phyloP scores from a whole-genome alignment of 2,329 filamentous ascomycete genomes.

The Ilyonectria mors-panacis region DNA sequence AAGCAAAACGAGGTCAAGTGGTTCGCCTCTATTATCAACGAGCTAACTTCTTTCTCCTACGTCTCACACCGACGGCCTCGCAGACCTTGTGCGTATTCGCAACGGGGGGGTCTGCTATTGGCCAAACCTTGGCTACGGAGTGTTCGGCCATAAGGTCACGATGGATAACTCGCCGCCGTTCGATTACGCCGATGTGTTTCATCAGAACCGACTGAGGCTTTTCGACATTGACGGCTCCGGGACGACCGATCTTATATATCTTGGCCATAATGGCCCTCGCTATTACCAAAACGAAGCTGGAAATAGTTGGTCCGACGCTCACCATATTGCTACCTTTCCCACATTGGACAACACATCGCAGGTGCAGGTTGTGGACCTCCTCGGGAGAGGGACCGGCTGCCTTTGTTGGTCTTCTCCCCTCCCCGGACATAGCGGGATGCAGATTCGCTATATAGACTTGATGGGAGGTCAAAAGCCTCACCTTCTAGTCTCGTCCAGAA shows the following conservation, averaged over 20 bases:
- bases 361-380: neutral
- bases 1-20: too few relatives aligned
- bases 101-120: constrained; percentile 11
- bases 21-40: too few relatives aligned
- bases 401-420: too few relatives aligned
- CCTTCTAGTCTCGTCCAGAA: neutral
- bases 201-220: neutral
- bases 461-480: neutral
- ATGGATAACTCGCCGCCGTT: constrained; percentile 15
- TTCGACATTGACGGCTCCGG: constrained; percentile 10
- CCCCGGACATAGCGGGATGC: too few relatives aligned
- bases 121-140: constrained; percentile 23
- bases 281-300: constrained; percentile 9
- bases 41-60: too few relatives aligned
- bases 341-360: neutral
- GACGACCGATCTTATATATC: constrained; percentile 12
- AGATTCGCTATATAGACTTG: constrained; percentile 3
- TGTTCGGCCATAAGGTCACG: constrained; percentile 4
- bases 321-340: neutral
- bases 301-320: neutral
- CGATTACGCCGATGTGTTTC: neutral
- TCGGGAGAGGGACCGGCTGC: neutral
- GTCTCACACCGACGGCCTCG: constrained; percentile 21
- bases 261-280: neutral
- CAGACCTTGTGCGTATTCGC: constrained; percentile 6